Evolutionary conservation across 345 rosid species (phyloP), one percentile per base, ranked within the genome.

Genomic region (Acer yangbiense): DNA sequence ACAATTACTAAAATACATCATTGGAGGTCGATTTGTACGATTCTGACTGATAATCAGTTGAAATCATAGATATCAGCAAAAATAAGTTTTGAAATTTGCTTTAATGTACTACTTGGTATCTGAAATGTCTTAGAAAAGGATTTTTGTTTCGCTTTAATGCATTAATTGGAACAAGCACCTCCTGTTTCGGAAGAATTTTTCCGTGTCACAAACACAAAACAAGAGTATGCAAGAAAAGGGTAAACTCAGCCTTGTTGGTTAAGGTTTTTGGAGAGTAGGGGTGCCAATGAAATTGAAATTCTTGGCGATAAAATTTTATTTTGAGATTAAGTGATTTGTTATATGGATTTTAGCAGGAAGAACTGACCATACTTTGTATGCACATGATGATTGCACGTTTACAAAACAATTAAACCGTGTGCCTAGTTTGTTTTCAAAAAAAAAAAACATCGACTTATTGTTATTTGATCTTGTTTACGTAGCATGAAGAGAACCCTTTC

Each of bases 401-500:
- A 16, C 27, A 67, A 18, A 43, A 9, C 10, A 68, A n/a, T 44
- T 39, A 68, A 67, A 41, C 2, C n/a, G n/a, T 65, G 21, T 48
- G 69, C 68, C 17, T 29, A 1, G 0, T 29, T 54, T 25, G 2
- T 10, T 46, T 60, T 35, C 0, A 35, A 25, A 9, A 63, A 9
- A 9, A 63, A 35, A 52, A 35, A 35, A 32, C 63, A 48, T 50
- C n/a, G 13, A 17, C 48, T 67, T 55, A 54, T 82, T 16, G 50
- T 72, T 2, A 68, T 77, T 41, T 43, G 72, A 67, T 62, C 17
- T 71, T 48, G 14, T 74, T 46, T 68, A 60, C 76, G 82, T 85
- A 92, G 97, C 16, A 94, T 94, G 98, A 92, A 88, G 86, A 85
- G 80, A 84, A 94, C 92, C 27, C 89, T 94, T 77, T 71, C 84